A percentile compares a stretch with the other conserved stretches of the same genome.
Conservation (phyloP, 106 monocot species). For the Phalaenopsis equestris region DNA sequence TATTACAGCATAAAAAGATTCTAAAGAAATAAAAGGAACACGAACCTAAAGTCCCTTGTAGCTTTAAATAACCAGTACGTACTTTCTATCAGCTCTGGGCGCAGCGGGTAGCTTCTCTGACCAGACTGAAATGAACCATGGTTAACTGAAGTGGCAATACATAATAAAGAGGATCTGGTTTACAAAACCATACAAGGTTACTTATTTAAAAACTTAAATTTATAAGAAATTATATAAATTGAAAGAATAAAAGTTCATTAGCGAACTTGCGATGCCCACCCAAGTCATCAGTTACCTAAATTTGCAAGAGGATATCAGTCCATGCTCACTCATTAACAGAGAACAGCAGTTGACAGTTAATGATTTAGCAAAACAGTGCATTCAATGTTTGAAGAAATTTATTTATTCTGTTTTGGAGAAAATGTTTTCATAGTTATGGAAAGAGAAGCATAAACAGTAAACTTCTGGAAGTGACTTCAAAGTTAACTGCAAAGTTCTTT, state of each 20-base stretch:
- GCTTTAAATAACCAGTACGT: conserved; percentile 98
- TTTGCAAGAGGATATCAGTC: neutral
- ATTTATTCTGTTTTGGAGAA: neutral
- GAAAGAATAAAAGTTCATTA: neutral
- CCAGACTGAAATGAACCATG: conserved; percentile 45
- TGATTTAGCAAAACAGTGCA: neutral
- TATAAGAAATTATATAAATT: neutral
- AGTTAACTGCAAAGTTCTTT: neutral
- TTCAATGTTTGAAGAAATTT: neutral
- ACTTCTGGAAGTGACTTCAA: conserved; percentile 1
- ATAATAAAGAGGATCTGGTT: neutral
- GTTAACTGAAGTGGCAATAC: conserved; percentile 4
- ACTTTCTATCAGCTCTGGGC: conserved; percentile 95
- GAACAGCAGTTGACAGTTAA: neutral
- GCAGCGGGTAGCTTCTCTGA: conserved; percentile 89
- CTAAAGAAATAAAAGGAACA: neutral
- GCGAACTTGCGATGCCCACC: neutral
- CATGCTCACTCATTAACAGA: neutral
- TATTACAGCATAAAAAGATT: neutral
- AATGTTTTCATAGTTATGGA: neutral
- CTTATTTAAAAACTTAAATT: neutral
- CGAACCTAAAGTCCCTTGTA: conserved; percentile 85
- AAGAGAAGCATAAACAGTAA: neutral
- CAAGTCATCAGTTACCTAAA: neutral
- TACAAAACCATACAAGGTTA: neutral